Conservation (phyloP, 176 grass and related monocot genomes). For the Areca catechu region DNA sequence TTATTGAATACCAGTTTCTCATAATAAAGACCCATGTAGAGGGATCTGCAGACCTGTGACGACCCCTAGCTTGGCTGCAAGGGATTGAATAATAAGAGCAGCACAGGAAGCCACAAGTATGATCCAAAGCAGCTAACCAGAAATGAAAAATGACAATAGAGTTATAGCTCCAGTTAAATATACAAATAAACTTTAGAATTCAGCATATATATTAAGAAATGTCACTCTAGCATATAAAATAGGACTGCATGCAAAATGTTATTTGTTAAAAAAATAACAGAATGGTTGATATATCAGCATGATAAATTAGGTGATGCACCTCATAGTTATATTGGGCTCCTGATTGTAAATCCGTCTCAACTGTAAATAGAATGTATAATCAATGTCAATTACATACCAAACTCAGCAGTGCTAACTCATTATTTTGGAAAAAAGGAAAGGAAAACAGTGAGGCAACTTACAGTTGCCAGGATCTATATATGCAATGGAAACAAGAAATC, state of each 20-base stretch:
- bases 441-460: conserved; percentile 31
- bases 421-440: neutral
- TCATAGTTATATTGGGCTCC: conserved; percentile 94
- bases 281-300: too few species aligned
- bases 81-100: conserved; percentile 91
- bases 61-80: conserved; percentile 86
- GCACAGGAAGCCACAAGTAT: conserved; percentile 94
- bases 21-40: neutral
- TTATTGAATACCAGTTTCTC: conserved; percentile 1
- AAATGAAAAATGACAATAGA: conserved; percentile 10
- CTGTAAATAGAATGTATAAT: conserved; percentile 31
- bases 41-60: conserved; percentile 52
- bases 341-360: conserved; percentile 90
- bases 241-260: too few species aligned
- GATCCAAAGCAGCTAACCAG: conserved; percentile 82
- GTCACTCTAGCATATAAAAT: too few species aligned
- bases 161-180: too few species aligned
- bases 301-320: conserved; percentile 30
- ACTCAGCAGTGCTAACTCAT: neutral
- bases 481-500: conserved; percentile 92
- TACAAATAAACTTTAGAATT: too few species aligned
- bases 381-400: conserved; percentile 14
- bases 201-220: too few species aligned
- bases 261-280: too few species aligned
- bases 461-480: conserved; percentile 99